Percentiles rank a stretch among this genome's conserved stretches.
Conservation (phyloP, 345 rosid species). For the Melaleuca alternifolia region DNA sequence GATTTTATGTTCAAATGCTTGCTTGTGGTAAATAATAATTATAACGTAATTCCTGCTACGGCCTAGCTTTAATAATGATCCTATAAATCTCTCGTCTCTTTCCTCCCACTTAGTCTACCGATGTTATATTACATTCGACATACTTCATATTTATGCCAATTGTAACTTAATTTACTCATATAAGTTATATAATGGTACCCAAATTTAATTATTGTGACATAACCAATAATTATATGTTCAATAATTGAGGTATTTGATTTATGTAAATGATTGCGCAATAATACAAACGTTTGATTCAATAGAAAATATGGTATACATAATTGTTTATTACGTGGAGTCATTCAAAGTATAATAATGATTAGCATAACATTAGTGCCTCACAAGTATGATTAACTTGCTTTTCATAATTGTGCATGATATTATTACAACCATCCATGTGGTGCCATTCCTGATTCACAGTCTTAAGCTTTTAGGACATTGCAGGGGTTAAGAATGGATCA, state of each 20-base stretch:
- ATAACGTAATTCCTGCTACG: too few relatives aligned
- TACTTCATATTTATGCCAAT: not conserved
- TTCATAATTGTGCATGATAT: not conserved
- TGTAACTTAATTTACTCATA: not conserved
- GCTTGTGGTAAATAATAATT: not conserved
- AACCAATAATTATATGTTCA: not conserved
- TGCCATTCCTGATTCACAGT: not conserved
- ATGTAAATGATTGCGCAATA: too few relatives aligned
- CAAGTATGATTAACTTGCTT: not conserved
- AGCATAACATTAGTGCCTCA: not conserved
- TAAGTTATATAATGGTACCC: not conserved
- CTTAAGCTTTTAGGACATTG: not conserved
- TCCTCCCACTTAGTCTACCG: not conserved
- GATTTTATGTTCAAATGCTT: not conserved
- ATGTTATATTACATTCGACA: not conserved
- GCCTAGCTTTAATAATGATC: not conserved
- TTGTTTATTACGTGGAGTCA: not conserved
- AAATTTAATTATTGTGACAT: not conserved
- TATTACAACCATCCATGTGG: not conserved
- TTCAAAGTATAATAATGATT: not conserved
- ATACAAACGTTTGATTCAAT: not conserved
- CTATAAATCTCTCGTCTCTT: not conserved
- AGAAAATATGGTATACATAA: not conserved
- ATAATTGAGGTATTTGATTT: not conserved
- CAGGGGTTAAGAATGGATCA: not conserved